These are phyloP conservation scores for Neonectria sp. DNA, from an alignment of 2,329 filamentous ascomycete genomes.

Conservation along the genomic window DNA sequence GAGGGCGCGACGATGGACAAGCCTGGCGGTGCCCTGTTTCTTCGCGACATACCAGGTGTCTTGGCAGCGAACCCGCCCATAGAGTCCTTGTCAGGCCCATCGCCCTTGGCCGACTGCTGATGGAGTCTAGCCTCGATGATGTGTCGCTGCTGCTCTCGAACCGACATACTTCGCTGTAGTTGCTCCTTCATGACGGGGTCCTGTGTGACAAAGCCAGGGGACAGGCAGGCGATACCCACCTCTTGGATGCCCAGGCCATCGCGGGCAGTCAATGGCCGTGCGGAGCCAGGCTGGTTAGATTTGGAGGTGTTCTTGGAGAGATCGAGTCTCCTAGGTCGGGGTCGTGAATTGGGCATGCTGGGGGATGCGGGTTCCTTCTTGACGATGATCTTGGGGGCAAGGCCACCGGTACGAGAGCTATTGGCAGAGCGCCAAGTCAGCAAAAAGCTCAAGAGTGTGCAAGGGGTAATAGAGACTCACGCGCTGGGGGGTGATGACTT, in stretches of 20 bases:
- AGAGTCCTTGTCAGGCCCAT: slow-evolving; percentile 73
- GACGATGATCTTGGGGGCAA: slow-evolving; percentile 85
- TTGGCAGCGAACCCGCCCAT: slow-evolving; percentile 71
- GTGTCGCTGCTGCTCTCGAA: slow-evolving; percentile 92
- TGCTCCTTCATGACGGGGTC: slow-evolving; percentile 98
- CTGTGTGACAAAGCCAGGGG: slow-evolving; percentile 95
- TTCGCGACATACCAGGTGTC: slow-evolving; percentile 80
- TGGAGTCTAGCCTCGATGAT: slow-evolving; percentile 95
- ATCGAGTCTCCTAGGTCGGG: slow-evolving; percentile 83
- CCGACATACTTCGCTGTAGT: slow-evolving; percentile 92
- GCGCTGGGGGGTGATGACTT: slow-evolving; percentile 73
- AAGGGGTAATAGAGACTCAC: slow-evolving; percentile 61
- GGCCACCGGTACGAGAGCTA: slow-evolving; percentile 66
- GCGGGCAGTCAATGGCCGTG: slow-evolving; percentile 83
- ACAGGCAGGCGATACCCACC: slow-evolving; percentile 93
- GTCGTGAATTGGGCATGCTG: slow-evolving; percentile 79
- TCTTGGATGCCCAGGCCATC: slow-evolving; percentile 90
- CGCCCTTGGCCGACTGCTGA: slow-evolving; percentile 86
- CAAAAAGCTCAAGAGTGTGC: slow-evolving; percentile 27
- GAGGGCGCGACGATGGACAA: slow-evolving; percentile 96
- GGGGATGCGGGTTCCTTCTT: slow-evolving; percentile 97
- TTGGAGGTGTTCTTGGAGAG: slow-evolving; percentile 76
- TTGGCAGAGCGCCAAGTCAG: slow-evolving; percentile 34
- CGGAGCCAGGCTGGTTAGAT: slow-evolving; percentile 70
- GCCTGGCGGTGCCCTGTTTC: slow-evolving; percentile 87